A percentile compares a stretch with the other conserved stretches of the same genome.
Evolutionary conservation across 2,329 filamentous ascomycete genomes (phyloP).

Genomic region (Rhynchosporium graminicola): DNA sequence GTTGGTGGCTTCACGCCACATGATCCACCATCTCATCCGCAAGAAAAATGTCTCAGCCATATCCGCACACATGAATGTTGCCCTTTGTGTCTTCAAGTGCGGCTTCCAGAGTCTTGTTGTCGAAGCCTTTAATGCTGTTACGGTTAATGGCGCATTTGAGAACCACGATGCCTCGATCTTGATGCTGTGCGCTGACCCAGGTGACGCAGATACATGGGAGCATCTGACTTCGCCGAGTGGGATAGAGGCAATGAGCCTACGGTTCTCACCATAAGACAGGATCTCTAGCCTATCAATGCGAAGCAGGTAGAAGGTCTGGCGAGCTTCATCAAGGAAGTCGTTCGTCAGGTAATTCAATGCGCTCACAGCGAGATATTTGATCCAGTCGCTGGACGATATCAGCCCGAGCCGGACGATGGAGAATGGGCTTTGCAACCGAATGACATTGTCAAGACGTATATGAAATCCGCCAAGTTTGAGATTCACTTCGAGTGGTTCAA

Average conservation of each 20-base stretch:
- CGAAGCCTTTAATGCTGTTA: neutral
- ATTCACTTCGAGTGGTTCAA: conserved; percentile 1
- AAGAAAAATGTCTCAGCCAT: neutral
- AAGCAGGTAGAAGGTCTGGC: neutral
- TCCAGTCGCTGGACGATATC: too few relatives aligned
- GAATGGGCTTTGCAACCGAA: neutral
- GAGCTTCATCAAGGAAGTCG: neutral
- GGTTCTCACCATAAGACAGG: neutral
- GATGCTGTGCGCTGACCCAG: neutral
- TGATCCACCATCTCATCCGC: neutral
- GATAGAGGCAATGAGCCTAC: neutral
- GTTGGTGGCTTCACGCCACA: neutral
- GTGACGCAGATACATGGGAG: neutral
- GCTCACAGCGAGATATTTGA: too few relatives aligned
- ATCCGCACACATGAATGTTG: neutral
- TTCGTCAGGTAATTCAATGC: too few relatives aligned
- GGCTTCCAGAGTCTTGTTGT: neutral
- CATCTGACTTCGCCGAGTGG: neutral
- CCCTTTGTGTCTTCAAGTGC: neutral
- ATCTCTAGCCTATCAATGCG: neutral
- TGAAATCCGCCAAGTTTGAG: neutral
- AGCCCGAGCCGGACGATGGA: too few relatives aligned
- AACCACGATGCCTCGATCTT: neutral
- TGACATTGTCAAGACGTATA: neutral
- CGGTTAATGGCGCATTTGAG: neutral